Evolutionary conservation across 1,284 basidiomycete genomes (phyloP), one percentile per base, ranked within the genome.

Genomic region (Apiotrichum siamense): DNA sequence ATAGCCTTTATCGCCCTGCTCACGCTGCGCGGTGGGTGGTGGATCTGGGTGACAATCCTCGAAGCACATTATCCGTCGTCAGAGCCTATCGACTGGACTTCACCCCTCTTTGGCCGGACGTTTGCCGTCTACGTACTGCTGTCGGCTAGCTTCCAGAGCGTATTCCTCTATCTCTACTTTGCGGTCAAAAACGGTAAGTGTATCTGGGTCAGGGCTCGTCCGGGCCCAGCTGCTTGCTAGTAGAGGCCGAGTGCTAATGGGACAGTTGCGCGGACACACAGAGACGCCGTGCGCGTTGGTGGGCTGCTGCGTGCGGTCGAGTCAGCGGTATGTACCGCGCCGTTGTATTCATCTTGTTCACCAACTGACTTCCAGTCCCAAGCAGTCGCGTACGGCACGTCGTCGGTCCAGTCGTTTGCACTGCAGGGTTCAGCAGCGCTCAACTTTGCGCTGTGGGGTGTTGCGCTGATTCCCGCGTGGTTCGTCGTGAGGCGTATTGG

Each of bases 121-220:
- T 53, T 53, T 21, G 46, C 51, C 20, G 42, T 53, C 24, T 53
- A 53, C 41, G 47, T 53, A 10, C 37, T 53, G 24, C 46, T 53
- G 7, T 35, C 36, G 20, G 51, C 47, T 1, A 18, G 17, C 7
- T 53, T 48, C 47, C 51, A 53, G 46, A 23, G 25, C 7, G 20
- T 44, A 36, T 53, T 44, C 37, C 27, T 53, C 12, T 53, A 25
- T 32, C 46, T 53, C 11, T 53, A 53, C 51, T 53, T 53, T 41
- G 7, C 45, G 17, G 29, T 44, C 46, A 24, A 53, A 42, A 26
- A 49, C 37, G 6, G 41, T 44, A 21, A 36, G 33, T 43, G 24
- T n/a, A n/a, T n/a, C n/a, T n/a, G n/a, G n/a, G n/a, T n/a, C n/a
- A n/a, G n/a, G n/a, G n/a, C n/a, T n/a, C n/a, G n/a, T n/a, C n/a